Evolutionary conservation across 2,329 filamentous ascomycete genomes (phyloP), one percentile per base, ranked within the genome.

Genomic region (Chrysoporthe deuterocubensis): DNA sequence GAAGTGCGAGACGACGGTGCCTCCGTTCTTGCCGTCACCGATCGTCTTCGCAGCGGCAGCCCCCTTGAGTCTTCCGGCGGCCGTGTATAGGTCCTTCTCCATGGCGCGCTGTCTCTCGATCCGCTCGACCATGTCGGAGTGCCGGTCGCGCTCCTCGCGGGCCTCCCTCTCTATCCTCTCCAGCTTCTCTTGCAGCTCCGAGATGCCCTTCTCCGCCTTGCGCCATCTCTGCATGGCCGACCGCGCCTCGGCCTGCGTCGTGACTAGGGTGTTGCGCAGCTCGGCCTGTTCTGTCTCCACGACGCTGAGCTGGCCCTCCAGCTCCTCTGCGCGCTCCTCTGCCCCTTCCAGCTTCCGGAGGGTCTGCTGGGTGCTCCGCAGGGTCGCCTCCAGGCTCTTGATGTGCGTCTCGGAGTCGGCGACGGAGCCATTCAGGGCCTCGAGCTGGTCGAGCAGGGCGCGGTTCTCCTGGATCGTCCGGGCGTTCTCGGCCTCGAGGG

Each of bases 111-210:
- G 89, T 67, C 92, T 88, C 76, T 97, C 93, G 86, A 98, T 92
- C 62, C 94, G 90, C 57, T 86, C 86, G 65, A 97, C 82, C 50
- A 97, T 87, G 75, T 97, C 93, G 42, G 87, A 84, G 79, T 97
- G 94, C 14, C 92, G 89, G 72, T 96, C 89, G 34, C 89, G 88
- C 77, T 98, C 95, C 74, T 93, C 89, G 56, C 84, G 87, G 1
- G 93, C 88, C 75, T 98, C 95, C 69, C 87, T 87, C 76, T 98
- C 95, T 76, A 99, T 96, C 71, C 87, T 87, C 75, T 97, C 94
- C 21, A 98, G 84, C 78, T 98, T 93, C 69, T 94, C 91, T 75
- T 97, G 92, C 69, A 99, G 85, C 71, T 92, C 88, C 65, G 85
- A 84, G 69, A 98, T 87, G 42, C 89, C 91, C 48, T 89, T 85